Percentiles rank a stretch among this genome's conserved stretches.
phyloP scores from a whole-genome alignment of 1,284 basidiomycete species.

The Bondarzewia mesenterica region DNA sequence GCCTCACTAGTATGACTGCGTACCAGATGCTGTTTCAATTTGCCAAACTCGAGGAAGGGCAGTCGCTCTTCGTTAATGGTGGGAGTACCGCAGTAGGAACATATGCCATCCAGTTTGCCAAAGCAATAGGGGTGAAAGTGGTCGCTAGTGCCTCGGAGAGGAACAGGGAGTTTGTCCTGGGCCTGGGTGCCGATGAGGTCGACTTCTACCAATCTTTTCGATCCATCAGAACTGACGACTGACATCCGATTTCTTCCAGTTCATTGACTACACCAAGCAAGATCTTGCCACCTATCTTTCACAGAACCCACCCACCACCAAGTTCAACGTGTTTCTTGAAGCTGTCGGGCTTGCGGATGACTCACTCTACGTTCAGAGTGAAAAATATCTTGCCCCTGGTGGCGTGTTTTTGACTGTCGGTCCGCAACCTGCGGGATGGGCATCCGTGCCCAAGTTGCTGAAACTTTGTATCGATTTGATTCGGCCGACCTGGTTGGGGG shows the following conservation, averaged over 20 bases:
- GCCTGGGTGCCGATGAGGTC: slow-evolving; percentile 36
- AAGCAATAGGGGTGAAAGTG: slow-evolving; percentile 46
- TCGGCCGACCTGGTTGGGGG: slow-evolving; percentile 38
- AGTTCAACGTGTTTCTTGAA: slow-evolving; percentile 19
- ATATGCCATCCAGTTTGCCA: slow-evolving; percentile 59
- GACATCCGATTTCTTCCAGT: slow-evolving; percentile 14
- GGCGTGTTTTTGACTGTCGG: slow-evolving; percentile 39
- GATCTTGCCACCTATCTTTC: slow-evolving; percentile 22
- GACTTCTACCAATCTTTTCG: slow-evolving; percentile 8
- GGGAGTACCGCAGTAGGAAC: slow-evolving; percentile 57
- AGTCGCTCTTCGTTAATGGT: slow-evolving; percentile 56
- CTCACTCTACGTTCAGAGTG: slow-evolving; percentile 30
- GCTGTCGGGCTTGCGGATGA: slow-evolving; percentile 23
- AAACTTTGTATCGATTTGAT: slow-evolving; percentile 17
- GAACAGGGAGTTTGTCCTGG: slow-evolving; percentile 37
- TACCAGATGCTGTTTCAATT: slow-evolving; percentile 39
- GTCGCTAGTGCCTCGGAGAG: slow-evolving; percentile 45
- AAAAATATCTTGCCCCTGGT: slow-evolving; percentile 36
- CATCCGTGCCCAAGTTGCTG: slow-evolving; percentile 8
- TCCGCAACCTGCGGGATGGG: slow-evolving; percentile 20
- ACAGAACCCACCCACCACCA: slow-evolving; percentile 17
- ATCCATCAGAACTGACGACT: not conserved
- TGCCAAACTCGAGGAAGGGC: slow-evolving; percentile 34
- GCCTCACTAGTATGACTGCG: slow-evolving; percentile 49
- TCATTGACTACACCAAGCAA: slow-evolving; percentile 33